phyloP scores from a whole-genome alignment of 2,329 filamentous ascomycete genomes.

The Paecilomyces variotii region DNA sequence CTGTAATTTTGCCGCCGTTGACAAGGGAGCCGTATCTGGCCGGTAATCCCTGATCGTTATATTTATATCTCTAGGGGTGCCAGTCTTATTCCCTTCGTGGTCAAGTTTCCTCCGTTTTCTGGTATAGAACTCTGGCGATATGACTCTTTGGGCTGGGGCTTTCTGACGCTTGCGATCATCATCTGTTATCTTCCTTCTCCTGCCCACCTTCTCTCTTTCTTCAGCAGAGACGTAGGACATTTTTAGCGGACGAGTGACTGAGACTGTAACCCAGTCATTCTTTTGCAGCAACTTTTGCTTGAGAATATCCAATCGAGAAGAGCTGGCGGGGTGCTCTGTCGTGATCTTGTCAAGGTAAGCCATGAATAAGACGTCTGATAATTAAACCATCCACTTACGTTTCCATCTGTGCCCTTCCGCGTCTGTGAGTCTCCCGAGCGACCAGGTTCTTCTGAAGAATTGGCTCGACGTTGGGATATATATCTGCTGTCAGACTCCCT shows the following conservation, averaged over 20 bases:
- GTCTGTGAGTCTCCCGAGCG: background rate
- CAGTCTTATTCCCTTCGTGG: background rate
- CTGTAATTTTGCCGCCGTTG: background rate
- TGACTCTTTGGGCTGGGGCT: slow-evolving; percentile 1
- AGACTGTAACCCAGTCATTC: slow-evolving; percentile 31
- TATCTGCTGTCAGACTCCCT: background rate
- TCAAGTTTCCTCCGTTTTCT: slow-evolving; percentile 2
- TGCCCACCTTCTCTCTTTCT: slow-evolving; percentile 26
- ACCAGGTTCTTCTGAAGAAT: background rate
- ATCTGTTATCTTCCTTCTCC: slow-evolving; percentile 25
- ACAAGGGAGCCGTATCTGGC: background rate
- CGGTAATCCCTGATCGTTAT: slow-evolving; percentile 16
- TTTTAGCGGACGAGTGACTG: slow-evolving; percentile 24
- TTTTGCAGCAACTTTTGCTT: slow-evolving; percentile 26
- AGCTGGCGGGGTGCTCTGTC: background rate
- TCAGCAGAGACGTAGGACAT: slow-evolving; percentile 20
- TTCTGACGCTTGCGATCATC: slow-evolving; percentile 19
- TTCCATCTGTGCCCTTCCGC: background rate
- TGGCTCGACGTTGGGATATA: background rate
- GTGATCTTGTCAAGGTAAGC: background rate
- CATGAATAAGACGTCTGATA: background rate
- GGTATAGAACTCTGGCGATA: slow-evolving; percentile 1
- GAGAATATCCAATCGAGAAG: slow-evolving; percentile 15
- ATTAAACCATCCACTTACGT: background rate
- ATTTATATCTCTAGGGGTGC: slow-evolving; percentile 9